Base-by-base conservation (phyloP, 1,284 basidiomycete genomes). In the Ustilago shanxiensis region DNA sequence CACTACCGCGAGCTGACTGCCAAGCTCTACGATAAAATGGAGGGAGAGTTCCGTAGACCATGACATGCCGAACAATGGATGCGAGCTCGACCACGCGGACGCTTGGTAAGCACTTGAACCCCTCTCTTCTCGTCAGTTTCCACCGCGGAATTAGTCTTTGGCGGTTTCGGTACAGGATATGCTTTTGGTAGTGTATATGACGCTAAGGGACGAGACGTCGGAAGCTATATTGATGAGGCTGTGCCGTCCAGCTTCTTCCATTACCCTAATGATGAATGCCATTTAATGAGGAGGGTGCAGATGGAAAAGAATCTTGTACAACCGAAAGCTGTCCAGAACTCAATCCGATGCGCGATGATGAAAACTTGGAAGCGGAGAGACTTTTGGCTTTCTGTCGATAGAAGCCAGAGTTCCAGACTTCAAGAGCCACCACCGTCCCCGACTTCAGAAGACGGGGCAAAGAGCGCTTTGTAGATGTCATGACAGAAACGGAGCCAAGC, bases 41-140 rank as follows among this genome's bases (percentile, higher is more conserved):
- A 5, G 31, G 31, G 31, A 33, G 5, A 33, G 31, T 7, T 33
- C 31, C 5, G 5, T 5, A 33, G 31, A 18, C 39, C 28, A 26
- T 20, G 47, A 26, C 14, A 51, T 18, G 49, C 26, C 16, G 16
- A 51, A 51, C 24, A 26, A 7, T 28, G 49, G 49, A 51, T 31
- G 49, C 29, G 24, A n/a, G 18, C 20, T 55, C 35, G 37, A 55
- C 53, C 54, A 45, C 20, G 54, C 41, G 41, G 28, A 56, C 41
- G 54, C 54, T 56, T 56, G 16, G 54, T 56, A 56, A 56, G 54
- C 39, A 52, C 20, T 14, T 20, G 24, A 24, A 49, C 26, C 47
- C n/a, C 35, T 39, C 35, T 54, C 16, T n/a, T 24, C 47, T n/a
- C 14, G 26, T 20, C 20, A 44, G n/a, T 33, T 11, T 33, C 11